Evolutionary conservation across 2,329 filamentous ascomycete species (phyloP), one percentile per base, ranked within the genome.

Genomic region (Camillea tinctor): DNA sequence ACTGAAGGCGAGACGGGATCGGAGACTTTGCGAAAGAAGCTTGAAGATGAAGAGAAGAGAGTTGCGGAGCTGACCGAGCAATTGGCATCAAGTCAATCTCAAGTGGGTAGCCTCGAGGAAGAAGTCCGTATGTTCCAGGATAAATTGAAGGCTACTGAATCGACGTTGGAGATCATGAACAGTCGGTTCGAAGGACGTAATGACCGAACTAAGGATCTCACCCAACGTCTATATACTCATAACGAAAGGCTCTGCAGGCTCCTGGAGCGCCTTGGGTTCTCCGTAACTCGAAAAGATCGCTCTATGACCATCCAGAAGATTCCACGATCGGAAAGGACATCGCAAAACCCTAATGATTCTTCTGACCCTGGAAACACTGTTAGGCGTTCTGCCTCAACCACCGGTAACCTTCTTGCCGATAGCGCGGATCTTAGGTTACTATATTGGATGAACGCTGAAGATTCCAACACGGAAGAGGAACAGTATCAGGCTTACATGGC

Each of bases 221-320:
- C 93, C 1, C 90, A 93, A 69, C 87, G 88, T 58, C 81, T 97
- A 3, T 96, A 92, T 72, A 83, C 87, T 1, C 91, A 97, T 63
- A 93, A 95, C 63, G 91, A 96, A 67, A 88, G 92, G 22, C 81
- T 97, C n/a, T 85, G 86, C 60, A 87, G 89, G 55, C 85, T 99
- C 53, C 81, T 99, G 0, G 93, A 98, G 71, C 86, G 92, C 26
- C 82, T 98, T 4, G 94, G 94, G 13, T 97, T 95, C 71, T 87
- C 89, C 0, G 84, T 98, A 17, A 86, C 87, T 2, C 87, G 92
- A 36, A 87, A 92, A 63, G 87, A 89, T 49, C 85, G 86, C 21
- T 81, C 81, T 15, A 92, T 96, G 84, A 76, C 84, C 1, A 88
- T 97, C 54, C 90, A 92, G 70, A 90, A 92, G 67, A 75, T 88